Conservation (phyloP, 139 green algal genomes). For the Eudorina sp. region DNA sequence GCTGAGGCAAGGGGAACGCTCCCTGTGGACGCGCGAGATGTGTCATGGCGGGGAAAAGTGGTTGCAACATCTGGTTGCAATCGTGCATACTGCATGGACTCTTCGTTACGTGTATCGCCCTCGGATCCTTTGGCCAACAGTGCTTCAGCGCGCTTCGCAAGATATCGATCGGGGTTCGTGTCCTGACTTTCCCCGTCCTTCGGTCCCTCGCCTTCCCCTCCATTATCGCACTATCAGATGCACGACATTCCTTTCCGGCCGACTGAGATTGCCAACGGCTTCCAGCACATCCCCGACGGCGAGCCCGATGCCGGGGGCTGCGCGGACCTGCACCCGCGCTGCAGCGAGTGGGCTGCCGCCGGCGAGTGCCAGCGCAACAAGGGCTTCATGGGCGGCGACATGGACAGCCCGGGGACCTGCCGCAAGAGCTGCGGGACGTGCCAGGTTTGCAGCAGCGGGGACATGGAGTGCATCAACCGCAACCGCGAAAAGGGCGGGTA, state of each 20-base stretch:
- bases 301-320: slow-evolving; percentile 60
- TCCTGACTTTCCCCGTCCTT: no score
- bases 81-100: no score
- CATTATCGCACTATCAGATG: background rate
- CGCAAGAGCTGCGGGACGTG: slow-evolving; percentile 51
- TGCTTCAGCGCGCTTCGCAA: no score
- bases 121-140: no score
- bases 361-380: slow-evolving; percentile 73
- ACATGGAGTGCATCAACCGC: slow-evolving; percentile 58
- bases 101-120: no score
- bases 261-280: background rate
- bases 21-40: no score
- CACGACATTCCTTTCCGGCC: slow-evolving; percentile 51
- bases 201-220: background rate
- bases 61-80: no score
- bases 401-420: slow-evolving; percentile 48
- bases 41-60: no score
- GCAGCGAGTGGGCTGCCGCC: slow-evolving; percentile 57
- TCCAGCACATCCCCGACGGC: background rate
- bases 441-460: slow-evolving; percentile 46
- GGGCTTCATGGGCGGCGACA: slow-evolving; percentile 68
- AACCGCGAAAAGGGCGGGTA: slow-evolving; percentile 52
- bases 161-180: no score
- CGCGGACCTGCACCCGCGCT: slow-evolving; percentile 50
- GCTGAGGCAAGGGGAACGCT: no score